These are phyloP conservation scores for Clarireedia monteithiana DNA, from an alignment of 2,329 filamentous ascomycete species.

Conservation along the genomic window DNA sequence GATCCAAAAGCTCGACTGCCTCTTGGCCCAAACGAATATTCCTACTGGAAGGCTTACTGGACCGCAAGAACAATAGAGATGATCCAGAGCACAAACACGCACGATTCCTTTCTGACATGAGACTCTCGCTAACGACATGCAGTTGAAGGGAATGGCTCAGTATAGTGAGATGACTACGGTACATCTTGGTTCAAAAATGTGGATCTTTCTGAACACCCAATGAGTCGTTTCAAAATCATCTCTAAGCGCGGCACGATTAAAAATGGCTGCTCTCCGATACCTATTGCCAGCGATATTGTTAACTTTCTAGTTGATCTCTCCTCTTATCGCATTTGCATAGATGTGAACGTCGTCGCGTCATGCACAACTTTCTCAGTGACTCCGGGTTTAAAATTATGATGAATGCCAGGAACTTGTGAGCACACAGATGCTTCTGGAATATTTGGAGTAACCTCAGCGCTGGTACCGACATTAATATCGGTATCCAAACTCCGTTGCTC, in stretches of 20 bases:
- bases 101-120: not conserved
- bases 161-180: slow-evolving; percentile 20
- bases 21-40: not conserved
- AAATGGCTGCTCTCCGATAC: slow-evolving; percentile 28
- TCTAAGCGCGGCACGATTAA: slow-evolving; percentile 29
- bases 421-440: not conserved
- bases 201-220: slow-evolving; percentile 30
- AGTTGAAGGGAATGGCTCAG: not conserved
- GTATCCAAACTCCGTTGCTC: not conserved
- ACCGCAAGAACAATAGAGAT: not conserved
- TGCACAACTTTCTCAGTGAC: not conserved
- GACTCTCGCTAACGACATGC: not conserved
- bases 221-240: slow-evolving; percentile 30
- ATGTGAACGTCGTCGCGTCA: not conserved
- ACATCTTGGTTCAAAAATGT: slow-evolving; percentile 25
- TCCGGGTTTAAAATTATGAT: not conserved
- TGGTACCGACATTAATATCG: not conserved
- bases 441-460: not conserved
- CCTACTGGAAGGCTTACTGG: not conserved
- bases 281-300: slow-evolving; percentile 30
- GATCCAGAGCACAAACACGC: not conserved
- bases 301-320: slow-evolving; percentile 24
- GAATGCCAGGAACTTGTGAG: not conserved
- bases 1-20: not conserved
- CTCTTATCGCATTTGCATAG: not conserved